Conservation (phyloP, 805 yeast genomes). For the Schwanniomyces sp. region DNA sequence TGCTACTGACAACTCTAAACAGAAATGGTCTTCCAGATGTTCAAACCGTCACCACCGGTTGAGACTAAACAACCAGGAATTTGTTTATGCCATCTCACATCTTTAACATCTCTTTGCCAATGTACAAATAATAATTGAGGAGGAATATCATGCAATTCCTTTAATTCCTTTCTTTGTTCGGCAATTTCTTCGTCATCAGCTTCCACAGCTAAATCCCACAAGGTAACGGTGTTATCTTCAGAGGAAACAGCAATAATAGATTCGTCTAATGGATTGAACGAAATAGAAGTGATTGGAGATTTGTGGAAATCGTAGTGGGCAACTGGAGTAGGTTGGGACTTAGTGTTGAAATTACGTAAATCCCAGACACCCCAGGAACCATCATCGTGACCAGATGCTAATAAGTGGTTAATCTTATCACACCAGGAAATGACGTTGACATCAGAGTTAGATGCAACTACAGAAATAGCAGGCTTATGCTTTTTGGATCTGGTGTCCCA, state of each 20-base stretch:
- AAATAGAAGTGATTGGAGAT: slow-evolving; percentile 87
- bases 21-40: slow-evolving; percentile 94
- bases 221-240: slow-evolving; percentile 93
- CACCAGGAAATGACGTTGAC: slow-evolving; percentile 97
- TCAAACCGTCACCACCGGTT: slow-evolving; percentile 94
- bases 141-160: slow-evolving; percentile 86
- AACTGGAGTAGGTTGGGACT: slow-evolving; percentile 68
- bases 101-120: slow-evolving; percentile 98
- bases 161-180: slow-evolving; percentile 74
- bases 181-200: slow-evolving; percentile 97
- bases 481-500: slow-evolving; percentile 97
- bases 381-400: slow-evolving; percentile 96
- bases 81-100: slow-evolving; percentile 96
- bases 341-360: slow-evolving; percentile 73
- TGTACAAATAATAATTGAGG: slow-evolving; percentile 95
- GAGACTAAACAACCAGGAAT: slow-evolving; percentile 94
- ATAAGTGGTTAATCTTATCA: slow-evolving; percentile 75
- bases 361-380: slow-evolving; percentile 99
- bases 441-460: slow-evolving; percentile 76
- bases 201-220: slow-evolving; percentile 98
- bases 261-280: slow-evolving; percentile 94
- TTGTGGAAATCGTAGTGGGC: slow-evolving; percentile 96
- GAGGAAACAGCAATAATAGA: slow-evolving; percentile 94
- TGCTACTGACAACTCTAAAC: slow-evolving; percentile 44
- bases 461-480: slow-evolving; percentile 86